These are phyloP conservation scores for Nicotiana rustica DNA, from an alignment of 305 asterid species.

Conservation along the genomic window DNA sequence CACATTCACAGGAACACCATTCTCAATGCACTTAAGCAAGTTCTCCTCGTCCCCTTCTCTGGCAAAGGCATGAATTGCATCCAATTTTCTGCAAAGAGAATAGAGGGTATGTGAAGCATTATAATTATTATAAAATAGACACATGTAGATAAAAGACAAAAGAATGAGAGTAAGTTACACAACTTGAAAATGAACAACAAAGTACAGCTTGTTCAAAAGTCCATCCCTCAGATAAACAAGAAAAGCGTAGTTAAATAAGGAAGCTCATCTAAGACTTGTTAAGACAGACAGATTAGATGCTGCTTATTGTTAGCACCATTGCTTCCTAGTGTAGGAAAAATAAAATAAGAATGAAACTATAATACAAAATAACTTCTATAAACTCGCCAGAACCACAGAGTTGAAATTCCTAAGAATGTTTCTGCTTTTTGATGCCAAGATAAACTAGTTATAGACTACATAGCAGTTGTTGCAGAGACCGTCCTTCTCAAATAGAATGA, in stretches of 20 bases:
- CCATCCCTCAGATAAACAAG: background rate
- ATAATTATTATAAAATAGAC: background rate
- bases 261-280: background rate
- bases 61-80: conserved; percentile 80
- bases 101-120: background rate
- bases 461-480: background rate
- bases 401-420: conserved; percentile 7
- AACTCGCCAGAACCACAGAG: background rate
- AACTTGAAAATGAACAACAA: background rate
- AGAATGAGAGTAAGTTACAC: background rate
- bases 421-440: conserved; percentile 24
- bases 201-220: background rate
- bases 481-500: background rate
- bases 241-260: background rate
- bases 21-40: conserved; percentile 71
- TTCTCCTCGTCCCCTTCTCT: conserved; percentile 81
- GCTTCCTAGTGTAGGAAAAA: conserved; percentile 15
- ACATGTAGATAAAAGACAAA: background rate
- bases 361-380: background rate
- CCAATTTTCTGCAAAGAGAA: conserved; percentile 65
- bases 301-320: conserved; percentile 16
- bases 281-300: background rate
- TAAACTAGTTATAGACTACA: conserved; percentile 8
- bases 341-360: background rate
- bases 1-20: conserved; percentile 67